Evolutionary conservation across 2,329 filamentous ascomycete species (phyloP).

Genomic region (Falciphora oryzae): DNA sequence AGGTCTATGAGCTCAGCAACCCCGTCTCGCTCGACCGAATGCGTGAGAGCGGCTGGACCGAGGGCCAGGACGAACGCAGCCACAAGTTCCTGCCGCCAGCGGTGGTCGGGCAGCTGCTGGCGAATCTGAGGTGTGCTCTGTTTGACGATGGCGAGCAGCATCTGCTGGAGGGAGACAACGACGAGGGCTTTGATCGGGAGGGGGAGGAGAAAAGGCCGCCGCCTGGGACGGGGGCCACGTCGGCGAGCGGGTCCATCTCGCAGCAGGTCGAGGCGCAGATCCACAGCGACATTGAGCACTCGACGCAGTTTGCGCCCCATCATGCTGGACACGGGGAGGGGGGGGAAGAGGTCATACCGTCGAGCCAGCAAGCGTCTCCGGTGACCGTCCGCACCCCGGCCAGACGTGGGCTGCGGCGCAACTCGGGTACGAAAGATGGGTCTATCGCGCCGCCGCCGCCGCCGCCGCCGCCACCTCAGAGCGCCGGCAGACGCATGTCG

Average conservation of each 20-base stretch:
- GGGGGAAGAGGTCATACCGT: slow-evolving; percentile 24
- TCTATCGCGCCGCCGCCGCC: neutral
- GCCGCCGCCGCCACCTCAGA: slow-evolving; percentile 10
- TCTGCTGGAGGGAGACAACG: slow-evolving; percentile 19
- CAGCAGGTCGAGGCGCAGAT: slow-evolving; percentile 49
- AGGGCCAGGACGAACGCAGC: slow-evolving; percentile 38
- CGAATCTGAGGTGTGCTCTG: slow-evolving; percentile 49
- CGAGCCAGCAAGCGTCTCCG: slow-evolving; percentile 23
- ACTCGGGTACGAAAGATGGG: neutral
- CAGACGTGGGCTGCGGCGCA: neutral
- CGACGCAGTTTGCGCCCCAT: slow-evolving; percentile 20
- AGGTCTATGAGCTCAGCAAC: slow-evolving; percentile 59
- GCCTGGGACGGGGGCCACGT: slow-evolving; percentile 12
- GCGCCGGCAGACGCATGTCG: neutral
- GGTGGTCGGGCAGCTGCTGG: slow-evolving; percentile 50
- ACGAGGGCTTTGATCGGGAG: slow-evolving; percentile 6
- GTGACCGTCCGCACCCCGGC: slow-evolving; percentile 9
- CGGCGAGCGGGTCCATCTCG: slow-evolving; percentile 32
- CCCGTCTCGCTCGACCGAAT: slow-evolving; percentile 47
- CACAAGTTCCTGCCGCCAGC: slow-evolving; percentile 51
- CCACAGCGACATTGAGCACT: slow-evolving; percentile 33
- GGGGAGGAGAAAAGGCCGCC: slow-evolving; percentile 13
- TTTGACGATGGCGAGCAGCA: slow-evolving; percentile 28
- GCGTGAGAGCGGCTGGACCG: slow-evolving; percentile 49
- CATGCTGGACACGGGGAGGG: slow-evolving; percentile 6